Percentiles rank a stretch among this genome's conserved stretches.
These are phyloP conservation scores for Histomonas meleagridis DNA, from an alignment of 208 protist genomes.

Conservation along the genomic window DNA sequence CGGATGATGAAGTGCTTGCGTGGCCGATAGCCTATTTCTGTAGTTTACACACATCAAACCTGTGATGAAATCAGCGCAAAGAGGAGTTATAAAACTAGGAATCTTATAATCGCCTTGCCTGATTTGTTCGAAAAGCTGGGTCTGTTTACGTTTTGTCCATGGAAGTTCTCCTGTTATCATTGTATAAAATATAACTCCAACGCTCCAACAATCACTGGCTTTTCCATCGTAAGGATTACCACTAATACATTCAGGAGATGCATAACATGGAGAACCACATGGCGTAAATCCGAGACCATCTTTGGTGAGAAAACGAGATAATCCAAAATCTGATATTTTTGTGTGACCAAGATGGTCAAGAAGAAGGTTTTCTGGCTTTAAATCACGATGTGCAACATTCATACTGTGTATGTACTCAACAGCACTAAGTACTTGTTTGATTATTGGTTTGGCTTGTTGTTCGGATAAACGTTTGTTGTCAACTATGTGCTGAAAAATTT, in stretches of 20 bases:
- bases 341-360: neutral
- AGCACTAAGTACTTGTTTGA: neutral
- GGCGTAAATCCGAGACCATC: neutral
- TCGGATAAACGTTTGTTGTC: neutral
- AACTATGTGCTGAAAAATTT: neutral
- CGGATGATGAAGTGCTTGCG: neutral
- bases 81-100: neutral
- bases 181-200: conserved; percentile 5
- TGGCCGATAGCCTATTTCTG: neutral
- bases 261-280: neutral
- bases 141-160: neutral
- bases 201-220: neutral
- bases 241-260: neutral
- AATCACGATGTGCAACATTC: neutral
- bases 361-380: conserved; percentile 7
- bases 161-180: neutral
- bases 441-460: neutral
- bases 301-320: neutral
- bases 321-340: neutral
- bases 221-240: neutral
- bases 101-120: neutral
- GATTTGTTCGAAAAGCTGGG: neutral
- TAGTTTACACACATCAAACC: neutral
- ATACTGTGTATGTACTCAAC: neutral
- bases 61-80: neutral